These are phyloP conservation scores for Gossypium gossypioides DNA, from an alignment of 441 rosid species.

Conservation along the genomic window DNA sequence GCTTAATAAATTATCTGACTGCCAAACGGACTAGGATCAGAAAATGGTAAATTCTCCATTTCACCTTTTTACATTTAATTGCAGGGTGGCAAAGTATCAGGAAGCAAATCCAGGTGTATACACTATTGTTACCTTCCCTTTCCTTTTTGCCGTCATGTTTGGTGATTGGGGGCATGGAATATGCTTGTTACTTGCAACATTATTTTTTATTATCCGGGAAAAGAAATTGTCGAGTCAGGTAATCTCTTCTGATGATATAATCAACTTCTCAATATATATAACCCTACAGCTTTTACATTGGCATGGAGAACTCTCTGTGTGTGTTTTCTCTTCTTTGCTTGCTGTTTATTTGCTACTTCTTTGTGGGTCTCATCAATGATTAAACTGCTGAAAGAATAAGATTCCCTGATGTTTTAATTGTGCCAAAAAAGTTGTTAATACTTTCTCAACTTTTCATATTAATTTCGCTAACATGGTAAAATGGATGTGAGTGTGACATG, in stretches of 20 bases:
- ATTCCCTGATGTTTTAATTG: neutral
- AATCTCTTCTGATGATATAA: slow-evolving; percentile 9
- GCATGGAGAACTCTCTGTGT: neutral
- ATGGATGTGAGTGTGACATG: neutral
- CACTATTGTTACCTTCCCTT: slow-evolving; percentile 83
- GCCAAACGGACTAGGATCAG: neutral
- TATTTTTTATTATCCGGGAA: slow-evolving; percentile 51
- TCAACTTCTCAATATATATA: neutral
- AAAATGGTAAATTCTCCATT: neutral
- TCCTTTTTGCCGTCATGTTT: slow-evolving; percentile 97
- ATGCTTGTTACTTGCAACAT: slow-evolving; percentile 67
- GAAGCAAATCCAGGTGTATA: slow-evolving; percentile 89
- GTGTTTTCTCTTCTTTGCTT: neutral
- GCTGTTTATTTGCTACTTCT: neutral
- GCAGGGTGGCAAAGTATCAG: slow-evolving; percentile 90
- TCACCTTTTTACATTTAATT: slow-evolving; percentile 13
- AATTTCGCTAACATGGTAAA: neutral
- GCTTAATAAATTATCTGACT: neutral
- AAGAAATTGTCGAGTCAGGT: slow-evolving; percentile 85
- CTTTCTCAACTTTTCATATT: too few relatives aligned
- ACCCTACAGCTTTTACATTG: neutral
- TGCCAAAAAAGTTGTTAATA: neutral
- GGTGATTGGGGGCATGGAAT: slow-evolving; percentile 99
- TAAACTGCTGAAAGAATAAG: neutral
- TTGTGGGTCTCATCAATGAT: neutral